Conservation (phyloP, 2,329 filamentous ascomycete genomes). For the Coniochaeta sp. region DNA sequence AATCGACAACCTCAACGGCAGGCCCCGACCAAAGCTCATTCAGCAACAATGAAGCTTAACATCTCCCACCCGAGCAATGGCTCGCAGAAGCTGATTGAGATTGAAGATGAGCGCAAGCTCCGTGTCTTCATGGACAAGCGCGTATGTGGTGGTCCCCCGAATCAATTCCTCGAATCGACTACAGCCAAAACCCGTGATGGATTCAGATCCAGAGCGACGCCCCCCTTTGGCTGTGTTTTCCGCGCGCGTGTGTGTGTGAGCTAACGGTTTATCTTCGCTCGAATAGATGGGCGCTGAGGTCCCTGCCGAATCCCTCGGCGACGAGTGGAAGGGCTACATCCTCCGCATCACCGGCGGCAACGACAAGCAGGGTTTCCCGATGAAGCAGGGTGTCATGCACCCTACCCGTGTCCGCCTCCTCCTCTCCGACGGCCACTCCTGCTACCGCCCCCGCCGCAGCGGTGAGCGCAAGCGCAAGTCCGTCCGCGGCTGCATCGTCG, state of each 20-base stretch:
- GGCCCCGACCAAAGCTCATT: background rate
- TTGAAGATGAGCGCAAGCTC: slow-evolving; percentile 99
- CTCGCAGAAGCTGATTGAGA: slow-evolving; percentile 98
- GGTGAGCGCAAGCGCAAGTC: slow-evolving; percentile 99
- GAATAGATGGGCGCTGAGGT: slow-evolving; percentile 82
- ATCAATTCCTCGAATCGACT: slow-evolving; percentile 14
- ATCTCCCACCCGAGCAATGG: slow-evolving; percentile 93
- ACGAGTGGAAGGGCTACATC: slow-evolving; percentile 99
- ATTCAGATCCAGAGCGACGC: background rate
- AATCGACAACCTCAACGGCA: background rate
- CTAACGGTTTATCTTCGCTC: slow-evolving; percentile 3
- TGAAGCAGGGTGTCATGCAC: slow-evolving; percentile 99
- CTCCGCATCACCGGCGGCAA: slow-evolving; percentile 99
- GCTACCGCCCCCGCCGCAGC: slow-evolving; percentile 96
- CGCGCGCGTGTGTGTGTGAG: background rate
- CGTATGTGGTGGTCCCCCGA: slow-evolving; percentile 45
- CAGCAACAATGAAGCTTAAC: slow-evolving; percentile 43
- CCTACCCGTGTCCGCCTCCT: slow-evolving; percentile 97
- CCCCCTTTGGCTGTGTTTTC: background rate
- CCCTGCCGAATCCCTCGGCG: slow-evolving; percentile 86
- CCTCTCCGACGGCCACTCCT: slow-evolving; percentile 93
- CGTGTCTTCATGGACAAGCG: slow-evolving; percentile 92
- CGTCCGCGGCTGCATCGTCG: slow-evolving; percentile 98
- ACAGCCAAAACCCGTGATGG: slow-evolving; percentile 6
- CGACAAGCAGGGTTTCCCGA: slow-evolving; percentile 99